These are phyloP conservation scores for Sporobolomyces phaffii DNA, from an alignment of 768 basidiomycete genomes.

Conservation along the genomic window DNA sequence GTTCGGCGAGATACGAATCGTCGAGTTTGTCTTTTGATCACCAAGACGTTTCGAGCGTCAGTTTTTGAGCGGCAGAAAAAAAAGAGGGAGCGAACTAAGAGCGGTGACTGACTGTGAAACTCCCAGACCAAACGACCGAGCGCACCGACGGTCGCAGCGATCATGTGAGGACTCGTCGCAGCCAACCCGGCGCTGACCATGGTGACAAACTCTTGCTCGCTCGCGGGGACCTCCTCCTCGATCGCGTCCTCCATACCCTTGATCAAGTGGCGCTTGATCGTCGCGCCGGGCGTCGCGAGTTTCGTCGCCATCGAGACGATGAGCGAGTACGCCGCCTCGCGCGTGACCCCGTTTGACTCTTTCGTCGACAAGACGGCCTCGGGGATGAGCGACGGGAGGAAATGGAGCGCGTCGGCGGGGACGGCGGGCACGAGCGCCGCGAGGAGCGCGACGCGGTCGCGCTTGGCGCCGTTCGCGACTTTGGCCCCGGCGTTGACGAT, in stretches of 20 bases:
- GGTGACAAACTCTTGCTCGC: slow-evolving; percentile 75
- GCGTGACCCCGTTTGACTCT: slow-evolving; percentile 88
- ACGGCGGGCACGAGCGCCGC: slow-evolving; percentile 62
- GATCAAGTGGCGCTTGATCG: slow-evolving; percentile 67
- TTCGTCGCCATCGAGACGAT: slow-evolving; percentile 86
- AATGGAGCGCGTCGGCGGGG: slow-evolving; percentile 65
- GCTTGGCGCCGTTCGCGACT: slow-evolving; percentile 76
- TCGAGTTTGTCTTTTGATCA: slow-evolving; percentile 51
- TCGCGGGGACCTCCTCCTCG: slow-evolving; percentile 55
- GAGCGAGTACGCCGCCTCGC: slow-evolving; percentile 81
- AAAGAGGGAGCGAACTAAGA: not conserved
- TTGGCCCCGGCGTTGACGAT: slow-evolving; percentile 62
- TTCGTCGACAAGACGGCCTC: slow-evolving; percentile 94
- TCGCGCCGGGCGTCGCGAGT: slow-evolving; percentile 72
- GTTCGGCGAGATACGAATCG: slow-evolving; percentile 62
- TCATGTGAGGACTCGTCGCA: slow-evolving; percentile 92
- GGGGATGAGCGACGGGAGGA: slow-evolving; percentile 81
- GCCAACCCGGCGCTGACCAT: slow-evolving; percentile 95
- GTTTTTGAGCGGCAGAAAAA: not conserved
- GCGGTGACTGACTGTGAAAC: slow-evolving; percentile 77
- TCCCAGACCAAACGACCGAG: slow-evolving; percentile 91
- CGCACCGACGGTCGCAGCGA: slow-evolving; percentile 91
- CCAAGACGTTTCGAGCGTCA: not conserved
- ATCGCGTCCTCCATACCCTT: slow-evolving; percentile 64
- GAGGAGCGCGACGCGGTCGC: slow-evolving; percentile 78